Base-by-base conservation (phyloP, 176 grass and related monocot species). In the Bolboschoenus planiculmis region DNA sequence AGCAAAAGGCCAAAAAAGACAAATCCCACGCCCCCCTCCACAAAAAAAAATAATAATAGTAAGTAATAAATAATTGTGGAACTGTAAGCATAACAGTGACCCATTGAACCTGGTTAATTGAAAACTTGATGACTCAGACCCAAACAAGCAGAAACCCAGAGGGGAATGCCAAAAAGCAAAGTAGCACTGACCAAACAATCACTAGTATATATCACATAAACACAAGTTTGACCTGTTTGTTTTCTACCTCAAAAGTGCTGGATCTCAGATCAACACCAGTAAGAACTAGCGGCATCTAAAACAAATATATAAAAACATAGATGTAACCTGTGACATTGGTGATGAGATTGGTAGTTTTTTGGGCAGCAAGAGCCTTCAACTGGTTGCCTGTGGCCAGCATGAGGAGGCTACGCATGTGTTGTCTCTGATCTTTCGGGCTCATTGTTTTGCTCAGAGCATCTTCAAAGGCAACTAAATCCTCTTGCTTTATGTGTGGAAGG, bases 341-440 rank as follows among this genome's bases (percentile, higher is more conserved):
- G 85, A 98, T 98, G 62, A 91, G 73, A 80, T 94, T 97, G 51
- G 92, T 95, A 55, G 68, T 77, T 86, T 95, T 98, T 73, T 88
- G 86, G 79, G 90, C 89, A 87, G 84, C 90, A 55, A 98, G 96
- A 85, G 96, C 96, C 92, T 88, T 95, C 81, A 98, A 83, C 83
- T 98, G 86, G 77, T 94, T 95, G 68, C 92, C 96, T 57, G 96
- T 93, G 83, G 92, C 96, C 83, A 90, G 54, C 68, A 98, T 63
- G 91, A 98, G 96, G 76, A 98, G 89, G 92, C 79, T 93, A 75
- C 91, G 86, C 89, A 98, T 90, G 68, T 88, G 96, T 74, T 88
- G 86, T 75, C 87, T 98, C 83, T 98, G 92, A 84, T 98, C 96
- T 88, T 93, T 98, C 0, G 92, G 89, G 73, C 92, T 98, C 83